Base-by-base conservation (phyloP, 164 flowering plant species). In the Protea cynaroides region DNA sequence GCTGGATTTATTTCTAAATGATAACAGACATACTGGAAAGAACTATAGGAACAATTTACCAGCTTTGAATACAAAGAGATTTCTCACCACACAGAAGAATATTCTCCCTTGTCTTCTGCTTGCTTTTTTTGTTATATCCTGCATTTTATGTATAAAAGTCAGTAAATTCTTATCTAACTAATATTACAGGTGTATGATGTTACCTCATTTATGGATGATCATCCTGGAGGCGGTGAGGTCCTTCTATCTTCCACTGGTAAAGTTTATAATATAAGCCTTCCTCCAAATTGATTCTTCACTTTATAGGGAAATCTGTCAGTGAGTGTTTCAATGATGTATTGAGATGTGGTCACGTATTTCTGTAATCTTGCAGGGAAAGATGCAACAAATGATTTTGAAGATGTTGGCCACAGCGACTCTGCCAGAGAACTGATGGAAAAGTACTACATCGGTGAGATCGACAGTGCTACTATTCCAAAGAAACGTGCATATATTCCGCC, bases 201-300 rank as follows among this genome's bases (percentile, higher is more conserved):
- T 36, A 83, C 94, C 18, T 70, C 85, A 38, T 91, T 89, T 75
- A 89, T 91, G 94, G 90, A 89, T 36, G 94, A 91, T 71, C 97
- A 91, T 73, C 97, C 97, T n/a, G 96, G 97, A 60, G 96, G 97
- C 15, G 89, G 83, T 66, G 97, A 91, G 71, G 93, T 91, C 59
- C 67, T 91, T 73, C 71, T 91, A 21, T 72, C 96, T 29, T 81
- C 92, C 37, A 89, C 92, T 38, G 96, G 97, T 91, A 78, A 67
- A 10, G 52, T 2, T 47, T 47, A 14, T 1, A 47, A 47, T 47
- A 47, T 15, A 12, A 12, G 2, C 18, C 17, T 47, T 23, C 44
- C 38, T 49, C 40, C 19, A 47, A 47, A 18, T 40, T 44, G 19
- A 56, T 38, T 49, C 3, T 19, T 58, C 49, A 58, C 17, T 25